Percentiles rank a stretch among this genome's conserved stretches.
These are phyloP conservation scores for Botrytis porri DNA, from an alignment of 2,329 filamentous ascomycete species.

Conservation along the genomic window DNA sequence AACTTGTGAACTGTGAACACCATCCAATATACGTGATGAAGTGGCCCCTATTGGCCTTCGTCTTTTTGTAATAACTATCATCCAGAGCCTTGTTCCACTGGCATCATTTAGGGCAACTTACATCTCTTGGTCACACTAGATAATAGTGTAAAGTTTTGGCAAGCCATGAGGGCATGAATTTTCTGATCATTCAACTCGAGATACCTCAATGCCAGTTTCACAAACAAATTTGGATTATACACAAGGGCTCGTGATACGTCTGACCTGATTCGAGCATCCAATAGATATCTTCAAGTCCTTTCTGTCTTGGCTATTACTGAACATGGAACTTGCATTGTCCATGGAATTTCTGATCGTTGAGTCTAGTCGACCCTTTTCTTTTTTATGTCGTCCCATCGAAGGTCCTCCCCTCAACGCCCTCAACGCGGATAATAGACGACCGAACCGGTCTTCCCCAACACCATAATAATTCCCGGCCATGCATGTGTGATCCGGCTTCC, in stretches of 20 bases:
- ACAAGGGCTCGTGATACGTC: not conserved
- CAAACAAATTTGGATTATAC: not conserved
- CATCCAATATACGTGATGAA: not conserved
- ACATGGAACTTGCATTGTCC: not conserved
- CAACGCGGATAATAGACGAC: not conserved
- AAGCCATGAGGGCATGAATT: not conserved
- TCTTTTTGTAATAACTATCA: not conserved
- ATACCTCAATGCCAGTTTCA: not conserved
- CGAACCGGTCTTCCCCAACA: not conserved
- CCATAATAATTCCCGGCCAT: not conserved
- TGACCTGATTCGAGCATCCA: not conserved
- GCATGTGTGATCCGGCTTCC: conserved; percentile 2
- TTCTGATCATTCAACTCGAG: not conserved
- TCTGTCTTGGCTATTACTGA: not conserved
- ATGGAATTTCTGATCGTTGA: not conserved
- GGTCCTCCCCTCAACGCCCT: too few species aligned
- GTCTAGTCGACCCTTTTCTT: not conserved
- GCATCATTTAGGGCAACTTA: too few species aligned
- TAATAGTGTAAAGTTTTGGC: not conserved
- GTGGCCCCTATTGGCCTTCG: not conserved
- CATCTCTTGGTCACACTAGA: not conserved
- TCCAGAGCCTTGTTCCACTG: not conserved
- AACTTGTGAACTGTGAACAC: conserved; percentile 4
- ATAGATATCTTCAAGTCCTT: not conserved
- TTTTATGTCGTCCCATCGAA: not conserved